Percentiles rank a stretch among this genome's conserved stretches.
phyloP scores from a whole-genome alignment of 768 basidiomycete species.

The Thelephora aurantiotincta region DNA sequence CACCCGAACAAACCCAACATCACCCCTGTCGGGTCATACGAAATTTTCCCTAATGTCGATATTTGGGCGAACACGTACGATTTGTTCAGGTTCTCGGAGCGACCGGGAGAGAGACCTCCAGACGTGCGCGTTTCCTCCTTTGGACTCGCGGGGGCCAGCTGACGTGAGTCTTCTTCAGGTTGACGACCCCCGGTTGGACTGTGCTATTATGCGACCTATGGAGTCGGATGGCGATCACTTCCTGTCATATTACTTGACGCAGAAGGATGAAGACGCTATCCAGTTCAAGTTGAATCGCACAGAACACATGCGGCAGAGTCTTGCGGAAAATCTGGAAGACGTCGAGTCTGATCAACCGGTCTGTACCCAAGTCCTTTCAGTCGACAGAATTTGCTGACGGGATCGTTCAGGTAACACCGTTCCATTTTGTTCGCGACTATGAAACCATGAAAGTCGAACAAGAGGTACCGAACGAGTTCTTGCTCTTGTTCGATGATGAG shows the following conservation, averaged over 20 bases:
- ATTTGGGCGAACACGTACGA: conserved; percentile 89
- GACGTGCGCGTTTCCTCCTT: conserved; percentile 34
- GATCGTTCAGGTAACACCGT: conserved; percentile 41
- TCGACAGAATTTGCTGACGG: background rate
- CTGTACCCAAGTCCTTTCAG: background rate
- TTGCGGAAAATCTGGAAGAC: conserved; percentile 37
- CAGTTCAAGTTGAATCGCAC: conserved; percentile 48
- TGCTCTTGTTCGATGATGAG: conserved; percentile 53
- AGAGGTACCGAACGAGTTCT: conserved; percentile 74
- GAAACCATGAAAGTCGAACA: conserved; percentile 80
- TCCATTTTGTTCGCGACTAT: conserved; percentile 72
- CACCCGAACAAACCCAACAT: conserved; percentile 74
- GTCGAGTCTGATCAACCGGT: background rate
- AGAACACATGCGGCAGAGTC: conserved; percentile 27
- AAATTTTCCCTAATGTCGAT: conserved; percentile 71
- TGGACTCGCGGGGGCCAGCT: background rate
- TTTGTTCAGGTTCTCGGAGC: conserved; percentile 72
- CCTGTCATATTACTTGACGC: conserved; percentile 72
- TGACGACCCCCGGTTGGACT: conserved; percentile 71
- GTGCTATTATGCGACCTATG: conserved; percentile 78
- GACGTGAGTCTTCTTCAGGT: conserved; percentile 23
- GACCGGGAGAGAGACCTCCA: conserved; percentile 62
- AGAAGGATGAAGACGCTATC: conserved; percentile 56
- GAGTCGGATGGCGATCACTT: conserved; percentile 82
- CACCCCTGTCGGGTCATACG: conserved; percentile 67